phyloP scores from a whole-genome alignment of 148 eudicot genomes.

The Rhododendron williamsianum region DNA sequence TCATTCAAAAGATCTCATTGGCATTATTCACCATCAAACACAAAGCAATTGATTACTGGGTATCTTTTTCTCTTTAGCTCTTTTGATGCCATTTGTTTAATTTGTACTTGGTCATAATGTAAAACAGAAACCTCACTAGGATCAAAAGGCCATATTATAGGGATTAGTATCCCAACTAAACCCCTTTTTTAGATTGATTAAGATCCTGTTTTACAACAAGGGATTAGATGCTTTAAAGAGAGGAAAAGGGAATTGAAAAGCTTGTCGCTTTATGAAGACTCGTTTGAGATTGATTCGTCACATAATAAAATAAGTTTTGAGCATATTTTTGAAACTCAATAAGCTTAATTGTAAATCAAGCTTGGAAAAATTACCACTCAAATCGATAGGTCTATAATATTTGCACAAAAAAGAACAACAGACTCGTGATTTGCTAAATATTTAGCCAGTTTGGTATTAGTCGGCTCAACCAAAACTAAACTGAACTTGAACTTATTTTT shows the following conservation, averaged over 20 bases:
- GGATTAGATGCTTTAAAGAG: constrained; percentile 7
- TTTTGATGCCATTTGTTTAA: background rate
- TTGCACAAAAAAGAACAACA: background rate
- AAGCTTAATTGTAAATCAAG: background rate
- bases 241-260: background rate
- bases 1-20: constrained; percentile 1
- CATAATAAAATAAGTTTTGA: background rate
- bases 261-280: background rate
- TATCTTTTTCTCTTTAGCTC: background rate
- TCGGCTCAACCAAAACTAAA: background rate
- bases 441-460: background rate
- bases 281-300: background rate
- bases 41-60: background rate
- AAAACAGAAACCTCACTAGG: constrained; percentile 6
- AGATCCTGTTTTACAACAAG: constrained; percentile 2
- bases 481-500: background rate
- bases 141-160: constrained; percentile 6
- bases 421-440: background rate
- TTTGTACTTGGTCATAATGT: background rate
- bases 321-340: background rate
- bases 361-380: background rate
- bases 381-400: background rate
- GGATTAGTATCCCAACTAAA: background rate
- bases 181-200: background rate
- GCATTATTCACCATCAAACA: background rate